These are phyloP conservation scores for Aspergillus ellipticus DNA, from an alignment of 495 filamentous ascomycete species.

Conservation along the genomic window DNA sequence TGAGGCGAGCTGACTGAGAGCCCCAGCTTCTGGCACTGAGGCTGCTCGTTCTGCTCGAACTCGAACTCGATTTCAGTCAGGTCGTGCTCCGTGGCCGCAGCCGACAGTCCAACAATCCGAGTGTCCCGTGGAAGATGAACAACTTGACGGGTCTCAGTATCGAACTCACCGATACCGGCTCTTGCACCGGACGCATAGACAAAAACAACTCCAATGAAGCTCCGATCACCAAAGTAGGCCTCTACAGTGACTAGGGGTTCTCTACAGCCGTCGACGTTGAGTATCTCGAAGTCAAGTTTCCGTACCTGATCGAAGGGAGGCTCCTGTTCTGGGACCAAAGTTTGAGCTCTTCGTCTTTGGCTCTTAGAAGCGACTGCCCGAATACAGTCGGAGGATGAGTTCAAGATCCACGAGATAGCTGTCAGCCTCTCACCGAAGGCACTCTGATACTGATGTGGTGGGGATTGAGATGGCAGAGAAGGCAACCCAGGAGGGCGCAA, in stretches of 20 bases:
- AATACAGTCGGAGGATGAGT: slow-evolving; percentile 1
- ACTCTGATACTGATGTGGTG: slow-evolving; percentile 5
- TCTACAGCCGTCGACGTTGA: background rate
- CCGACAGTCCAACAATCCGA: slow-evolving; percentile 6
- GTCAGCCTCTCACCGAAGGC: slow-evolving; percentile 6
- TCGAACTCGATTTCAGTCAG: slow-evolving; percentile 11
- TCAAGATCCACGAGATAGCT: slow-evolving; percentile 13
- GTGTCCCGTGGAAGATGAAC: slow-evolving; percentile 5
- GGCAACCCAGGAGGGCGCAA: slow-evolving; percentile 3
- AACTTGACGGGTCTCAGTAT: background rate
- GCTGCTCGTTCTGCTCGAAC: slow-evolving; percentile 2
- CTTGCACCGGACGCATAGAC: slow-evolving; percentile 7
- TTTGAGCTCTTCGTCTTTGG: background rate
- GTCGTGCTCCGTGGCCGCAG: background rate
- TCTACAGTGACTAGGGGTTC: slow-evolving; percentile 5
- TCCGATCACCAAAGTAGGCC: slow-evolving; percentile 3
- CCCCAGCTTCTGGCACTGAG: background rate
- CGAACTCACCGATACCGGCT: slow-evolving; percentile 6
- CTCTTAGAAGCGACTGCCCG: slow-evolving; percentile 10
- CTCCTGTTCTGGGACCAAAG: slow-evolving; percentile 4
- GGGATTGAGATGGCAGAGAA: background rate
- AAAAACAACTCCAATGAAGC: slow-evolving; percentile 10
- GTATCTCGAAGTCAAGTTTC: slow-evolving; percentile 14
- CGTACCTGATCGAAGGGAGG: slow-evolving; percentile 12
- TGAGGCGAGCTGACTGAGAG: slow-evolving; percentile 3